Base-by-base conservation (phyloP, 257 asterid genomes). In the Fraxinus americana region DNA sequence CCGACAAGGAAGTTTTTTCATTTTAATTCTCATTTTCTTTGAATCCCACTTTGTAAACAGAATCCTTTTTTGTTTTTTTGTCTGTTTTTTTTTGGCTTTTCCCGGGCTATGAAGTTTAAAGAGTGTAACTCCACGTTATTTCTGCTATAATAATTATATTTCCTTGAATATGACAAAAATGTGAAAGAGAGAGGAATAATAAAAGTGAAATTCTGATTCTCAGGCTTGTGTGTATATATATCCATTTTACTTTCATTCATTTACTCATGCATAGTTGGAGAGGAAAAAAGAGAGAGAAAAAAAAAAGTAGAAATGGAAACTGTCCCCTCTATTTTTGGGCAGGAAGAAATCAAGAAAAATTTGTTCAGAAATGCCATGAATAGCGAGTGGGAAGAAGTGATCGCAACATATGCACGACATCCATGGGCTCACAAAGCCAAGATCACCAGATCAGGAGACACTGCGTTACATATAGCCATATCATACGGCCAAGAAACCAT, bases 401-500 rank as follows among this genome's bases (percentile, higher is more conserved):
- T 75, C 72, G 3, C 57, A 1, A 35, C 67, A 57, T 78, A 81
- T 75, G 2, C 25, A 10, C 1, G 7, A 4, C 5, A 39, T 0
- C 14, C 3, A 30, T 19, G 16, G 1, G 61, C 71, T 2, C 78
- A 45, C n/a, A 23, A 0, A 0, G 82, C 79, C 3, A 59, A 45
- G 79, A 76, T 81, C 77, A 84, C 82, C 17, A 70, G 43, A 13
- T 54, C 83, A 23, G 77, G 73, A 14, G 85, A 84, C 43, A 84
- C 83, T 0, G 88, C 83, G 2, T 32, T 84, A 5, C 88, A 84
- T 74, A 73, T 81, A 3, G 88, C 88, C 34, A 52, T 81, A 34
- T 67, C 80, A 6, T 81, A 78, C 2, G 85, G 85, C 70, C 75
- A 68, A 17, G 83, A 45, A 1, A 1, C 13, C 23, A 4, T 10